These are phyloP conservation scores for Oenanthe sinensis DNA, from an alignment of 129 eudicot genomes.

Conservation along the genomic window DNA sequence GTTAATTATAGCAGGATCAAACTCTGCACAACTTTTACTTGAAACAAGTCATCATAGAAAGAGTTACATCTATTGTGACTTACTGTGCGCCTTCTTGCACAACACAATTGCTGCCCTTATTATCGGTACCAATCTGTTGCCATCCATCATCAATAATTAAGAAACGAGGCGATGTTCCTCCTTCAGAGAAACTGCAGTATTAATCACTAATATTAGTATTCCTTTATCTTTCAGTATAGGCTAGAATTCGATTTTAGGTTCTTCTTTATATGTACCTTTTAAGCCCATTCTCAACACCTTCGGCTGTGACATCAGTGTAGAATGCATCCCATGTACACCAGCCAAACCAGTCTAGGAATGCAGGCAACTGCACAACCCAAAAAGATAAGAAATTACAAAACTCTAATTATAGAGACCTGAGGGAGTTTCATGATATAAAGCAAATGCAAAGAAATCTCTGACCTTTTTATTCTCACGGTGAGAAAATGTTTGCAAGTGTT, in stretches of 20 bases:
- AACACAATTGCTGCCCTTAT: constrained; percentile 34
- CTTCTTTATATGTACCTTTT: constrained; percentile 33
- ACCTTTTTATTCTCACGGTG: constrained; percentile 87
- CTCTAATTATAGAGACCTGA: background rate
- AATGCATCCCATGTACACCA: constrained; percentile 99
- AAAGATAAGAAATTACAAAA: constrained; percentile 1
- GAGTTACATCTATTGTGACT: constrained; percentile 15
- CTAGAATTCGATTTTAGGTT: background rate
- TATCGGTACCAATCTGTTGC: constrained; percentile 74
- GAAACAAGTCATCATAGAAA: background rate
- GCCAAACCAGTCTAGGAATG: constrained; percentile 78
- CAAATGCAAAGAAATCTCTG: constrained; percentile 6
- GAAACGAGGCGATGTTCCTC: constrained; percentile 80
- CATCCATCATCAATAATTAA: constrained; percentile 94
- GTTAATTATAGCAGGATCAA: background rate
- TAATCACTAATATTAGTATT: constrained; percentile 1
- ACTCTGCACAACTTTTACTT: background rate
- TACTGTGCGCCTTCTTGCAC: constrained; percentile 95
- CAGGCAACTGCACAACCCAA: constrained; percentile 52
- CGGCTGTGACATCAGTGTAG: constrained; percentile 96
- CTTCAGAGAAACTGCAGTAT: constrained; percentile 59
- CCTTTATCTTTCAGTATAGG: background rate
- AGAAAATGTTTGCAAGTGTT: constrained; percentile 83
- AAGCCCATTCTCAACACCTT: constrained; percentile 85
- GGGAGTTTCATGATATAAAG: background rate